These are phyloP conservation scores for Capsella rubella DNA, from an alignment of 441 rosid species.

Conservation along the genomic window DNA sequence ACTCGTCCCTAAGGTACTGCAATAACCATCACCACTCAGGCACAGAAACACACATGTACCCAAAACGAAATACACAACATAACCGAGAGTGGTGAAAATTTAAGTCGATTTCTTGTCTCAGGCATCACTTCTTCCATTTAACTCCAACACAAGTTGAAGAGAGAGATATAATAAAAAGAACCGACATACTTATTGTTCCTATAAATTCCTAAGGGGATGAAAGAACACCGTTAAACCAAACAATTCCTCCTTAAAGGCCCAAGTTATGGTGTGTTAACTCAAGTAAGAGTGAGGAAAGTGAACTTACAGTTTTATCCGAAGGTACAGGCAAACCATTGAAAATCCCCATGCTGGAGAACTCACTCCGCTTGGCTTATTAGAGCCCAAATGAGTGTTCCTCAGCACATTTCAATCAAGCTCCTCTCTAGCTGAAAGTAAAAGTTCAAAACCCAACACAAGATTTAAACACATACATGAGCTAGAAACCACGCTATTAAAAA, in stretches of 20 bases:
- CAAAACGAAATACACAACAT: neutral
- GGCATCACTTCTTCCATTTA: constrained; percentile 15
- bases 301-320: constrained; percentile 80
- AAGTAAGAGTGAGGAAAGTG: constrained; percentile 20
- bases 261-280: neutral
- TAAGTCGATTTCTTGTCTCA: constrained; percentile 21
- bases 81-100: constrained; percentile 8
- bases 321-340: constrained; percentile 95
- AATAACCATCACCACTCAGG: constrained; percentile 44
- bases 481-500: constrained; percentile 11
- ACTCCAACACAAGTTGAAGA: constrained; percentile 24
- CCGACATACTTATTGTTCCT: neutral
- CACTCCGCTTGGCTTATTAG: constrained; percentile 35
- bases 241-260: constrained; percentile 5
- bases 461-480: constrained; percentile 26
- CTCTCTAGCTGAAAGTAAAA: constrained; percentile 41
- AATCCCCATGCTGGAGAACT: constrained; percentile 60
- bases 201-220: neutral
- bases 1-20: constrained; percentile 91
- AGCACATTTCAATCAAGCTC: constrained; percentile 47
- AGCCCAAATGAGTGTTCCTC: constrained; percentile 41
- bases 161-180: constrained; percentile 8
- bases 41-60: constrained; percentile 24
- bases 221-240: constrained; percentile 13
- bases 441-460: constrained; percentile 14